A percentile compares a stretch with the other conserved stretches of the same genome.
Conservation (phyloP, 2,329 filamentous ascomycete species). For the Cladobotryum mycophilum region DNA sequence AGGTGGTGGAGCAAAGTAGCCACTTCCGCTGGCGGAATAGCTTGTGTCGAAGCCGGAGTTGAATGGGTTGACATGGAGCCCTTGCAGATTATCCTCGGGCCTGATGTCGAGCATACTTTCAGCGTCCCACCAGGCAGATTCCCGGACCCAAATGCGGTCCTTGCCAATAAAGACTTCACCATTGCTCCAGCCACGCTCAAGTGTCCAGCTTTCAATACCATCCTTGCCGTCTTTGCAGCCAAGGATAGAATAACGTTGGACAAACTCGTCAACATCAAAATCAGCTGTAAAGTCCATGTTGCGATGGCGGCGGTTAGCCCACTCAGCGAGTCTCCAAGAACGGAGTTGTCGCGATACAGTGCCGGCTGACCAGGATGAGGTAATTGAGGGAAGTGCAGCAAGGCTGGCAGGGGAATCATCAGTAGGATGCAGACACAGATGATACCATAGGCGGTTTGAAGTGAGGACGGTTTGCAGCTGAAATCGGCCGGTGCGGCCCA, state of each 20-base stretch:
- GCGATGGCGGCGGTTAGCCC: conserved; percentile 89
- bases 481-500: conserved; percentile 72
- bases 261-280: conserved; percentile 91
- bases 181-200: conserved; percentile 97
- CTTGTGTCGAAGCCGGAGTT: conserved; percentile 55
- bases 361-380: conserved; percentile 88
- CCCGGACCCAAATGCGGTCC: conserved; percentile 93
- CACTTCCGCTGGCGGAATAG: conserved; percentile 60
- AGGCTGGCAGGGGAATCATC: conserved; percentile 75
- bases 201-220: conserved; percentile 87
- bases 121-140: conserved; percentile 94
- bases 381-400: conserved; percentile 63
- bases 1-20: conserved; percentile 60
- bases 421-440: conserved; percentile 84
- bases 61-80: conserved; percentile 41
- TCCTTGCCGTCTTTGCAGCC: conserved; percentile 88
- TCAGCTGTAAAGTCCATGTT: conserved; percentile 93
- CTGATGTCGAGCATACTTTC: conserved; percentile 93
- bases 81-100: conserved; percentile 44
- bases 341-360: conserved; percentile 88
- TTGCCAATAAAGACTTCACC: conserved; percentile 88
- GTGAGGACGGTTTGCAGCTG: conserved; percentile 68
- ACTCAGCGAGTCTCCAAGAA: conserved; percentile 89
- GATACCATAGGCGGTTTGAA: conserved; percentile 91
- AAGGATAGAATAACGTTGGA: conserved; percentile 70